These are phyloP conservation scores for Rhodomyrtus psidioides DNA, from an alignment of 441 rosid species.

Conservation along the genomic window DNA sequence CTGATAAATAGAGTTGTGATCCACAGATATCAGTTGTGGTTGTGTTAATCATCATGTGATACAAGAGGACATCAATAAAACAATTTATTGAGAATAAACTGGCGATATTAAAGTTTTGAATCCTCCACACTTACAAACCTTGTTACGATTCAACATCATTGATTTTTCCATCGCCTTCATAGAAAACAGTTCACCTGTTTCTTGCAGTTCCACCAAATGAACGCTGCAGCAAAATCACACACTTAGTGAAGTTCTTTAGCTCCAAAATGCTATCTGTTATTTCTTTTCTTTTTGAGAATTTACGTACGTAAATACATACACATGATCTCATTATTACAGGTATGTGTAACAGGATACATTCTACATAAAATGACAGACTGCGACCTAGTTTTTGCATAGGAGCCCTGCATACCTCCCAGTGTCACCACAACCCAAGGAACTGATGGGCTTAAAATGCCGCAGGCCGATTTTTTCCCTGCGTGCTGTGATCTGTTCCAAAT, in stretches of 20 bases:
- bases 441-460: constrained; percentile 88
- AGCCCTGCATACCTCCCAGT: constrained; percentile 75
- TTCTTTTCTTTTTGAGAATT: background rate
- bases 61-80: background rate
- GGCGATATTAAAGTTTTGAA: background rate
- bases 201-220: constrained; percentile 85
- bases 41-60: background rate
- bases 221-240: constrained; percentile 39
- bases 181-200: constrained; percentile 67
- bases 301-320: background rate
- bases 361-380: background rate
- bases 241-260: background rate
- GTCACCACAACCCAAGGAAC: constrained; percentile 95
- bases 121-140: constrained; percentile 30
- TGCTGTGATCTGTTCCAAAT: constrained; percentile 48
- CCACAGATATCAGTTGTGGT: background rate
- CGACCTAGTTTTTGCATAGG: background rate
- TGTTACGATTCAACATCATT: constrained; percentile 83
- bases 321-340: background rate
- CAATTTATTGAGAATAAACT: background rate
- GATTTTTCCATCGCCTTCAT: constrained; percentile 99
- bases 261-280: background rate
- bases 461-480: constrained; percentile 70
- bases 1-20: background rate
- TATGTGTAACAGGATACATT: background rate